Evolutionary conservation across 208 protist species (phyloP), one percentile per base, ranked within the genome.

Genomic region (Perkinsela sp.): DNA sequence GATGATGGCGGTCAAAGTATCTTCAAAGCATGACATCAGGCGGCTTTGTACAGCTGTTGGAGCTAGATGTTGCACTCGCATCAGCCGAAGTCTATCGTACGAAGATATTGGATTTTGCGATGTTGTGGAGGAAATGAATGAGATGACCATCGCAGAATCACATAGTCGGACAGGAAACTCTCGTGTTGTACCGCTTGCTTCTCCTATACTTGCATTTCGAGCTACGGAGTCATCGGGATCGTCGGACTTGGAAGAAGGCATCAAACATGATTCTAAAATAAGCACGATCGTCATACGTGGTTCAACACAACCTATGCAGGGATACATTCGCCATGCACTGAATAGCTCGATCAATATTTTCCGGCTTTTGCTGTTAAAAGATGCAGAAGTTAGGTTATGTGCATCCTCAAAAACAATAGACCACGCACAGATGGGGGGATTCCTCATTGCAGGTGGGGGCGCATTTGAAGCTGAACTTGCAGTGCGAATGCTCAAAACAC

Each of bases 241-340:
- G n/a, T 57, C 40, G 6, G 40, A 6, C 6, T 22, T 57, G 13
- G 40, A 57, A 22, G 40, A 57, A 57, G 40, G 22, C 6, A 57
- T 57, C 22, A 32, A 68, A 15, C 74, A 94, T 67, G 82, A 90
- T 68, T 93, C 85, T 31, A 83, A 88, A 73, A 75, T 98, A 22
- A 92, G 95, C 1, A 99, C 98, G 6, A 96, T 99, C 71, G 80
- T 99, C 66, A 80, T 99, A 28, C 90, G 97, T 48, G 96, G 94
- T 68, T 89, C 94, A 6, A 99, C 96, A 48, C 76, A 94, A 70
- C 97, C 97, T 75, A 75, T 96, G 71, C 80, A 99, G 16, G 95
- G 99, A 71, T 96, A 99, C 72, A 83, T 95, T 28, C 88, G 94
- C 79, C 83, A 89, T 32, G 88, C 93, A 28, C 83, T 94, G 78